Evolutionary conservation across 2,329 filamentous ascomycete species (phyloP).

Genomic region (Clathrospora elynae): DNA sequence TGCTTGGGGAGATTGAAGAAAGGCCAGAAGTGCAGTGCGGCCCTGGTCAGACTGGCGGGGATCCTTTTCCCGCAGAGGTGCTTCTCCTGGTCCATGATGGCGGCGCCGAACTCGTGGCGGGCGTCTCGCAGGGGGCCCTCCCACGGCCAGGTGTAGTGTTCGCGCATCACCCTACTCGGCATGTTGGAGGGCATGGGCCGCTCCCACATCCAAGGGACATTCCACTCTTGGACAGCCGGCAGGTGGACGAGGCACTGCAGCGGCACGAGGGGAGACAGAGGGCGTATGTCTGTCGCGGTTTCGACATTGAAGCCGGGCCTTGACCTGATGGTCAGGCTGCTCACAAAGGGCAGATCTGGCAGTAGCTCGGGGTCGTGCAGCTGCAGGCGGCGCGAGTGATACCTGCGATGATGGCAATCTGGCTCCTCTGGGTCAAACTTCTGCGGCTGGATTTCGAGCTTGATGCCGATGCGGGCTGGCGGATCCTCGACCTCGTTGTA

Average conservation of each 20-base stretch:
- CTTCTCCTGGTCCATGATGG: slow-evolving; percentile 17
- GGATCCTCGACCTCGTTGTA: slow-evolving; percentile 8
- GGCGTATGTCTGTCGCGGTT: slow-evolving; percentile 15
- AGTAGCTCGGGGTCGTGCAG: slow-evolving; percentile 13
- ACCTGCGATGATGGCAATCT: slow-evolving; percentile 12
- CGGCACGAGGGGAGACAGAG: slow-evolving; percentile 19
- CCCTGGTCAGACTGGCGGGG: slow-evolving; percentile 12
- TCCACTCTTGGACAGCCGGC: slow-evolving; percentile 13
- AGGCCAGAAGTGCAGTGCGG: slow-evolving; percentile 16
- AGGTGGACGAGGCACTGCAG: slow-evolving; percentile 19
- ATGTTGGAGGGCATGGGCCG: slow-evolving; percentile 15
- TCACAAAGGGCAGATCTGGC: slow-evolving; percentile 17
- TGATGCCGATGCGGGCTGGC: slow-evolving; percentile 13
- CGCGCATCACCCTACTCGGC: slow-evolving; percentile 15
- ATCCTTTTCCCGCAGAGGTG: slow-evolving; percentile 15
- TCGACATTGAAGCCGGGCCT: slow-evolving; percentile 1
- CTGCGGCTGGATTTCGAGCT: slow-evolving; percentile 12
- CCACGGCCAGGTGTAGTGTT: slow-evolving; percentile 18
- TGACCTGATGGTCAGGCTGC: slow-evolving; percentile 9
- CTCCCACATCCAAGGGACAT: slow-evolving; percentile 17
- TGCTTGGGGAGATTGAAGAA: slow-evolving; percentile 11
- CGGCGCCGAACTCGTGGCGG: slow-evolving; percentile 19
- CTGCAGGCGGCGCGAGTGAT: slow-evolving; percentile 18
- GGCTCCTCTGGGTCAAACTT: slow-evolving; percentile 11
- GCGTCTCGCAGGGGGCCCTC: slow-evolving; percentile 19